Conservation (phyloP, 345 rosid genomes). For the Angophora floribunda region DNA sequence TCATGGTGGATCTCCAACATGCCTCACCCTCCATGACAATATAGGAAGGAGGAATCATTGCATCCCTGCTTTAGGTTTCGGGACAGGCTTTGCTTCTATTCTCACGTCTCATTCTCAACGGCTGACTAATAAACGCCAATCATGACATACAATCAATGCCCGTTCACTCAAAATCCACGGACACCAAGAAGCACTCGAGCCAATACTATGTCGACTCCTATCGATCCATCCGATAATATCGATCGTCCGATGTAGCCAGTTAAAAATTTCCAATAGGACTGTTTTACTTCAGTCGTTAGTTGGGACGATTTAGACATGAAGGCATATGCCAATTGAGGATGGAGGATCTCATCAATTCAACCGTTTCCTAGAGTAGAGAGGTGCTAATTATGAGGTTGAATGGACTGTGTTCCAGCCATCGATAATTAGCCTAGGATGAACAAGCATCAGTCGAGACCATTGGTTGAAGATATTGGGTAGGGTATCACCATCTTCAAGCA, state of each 20-base stretch:
- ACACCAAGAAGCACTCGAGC: not conserved
- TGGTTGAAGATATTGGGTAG: not conserved
- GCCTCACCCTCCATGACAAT: not conserved
- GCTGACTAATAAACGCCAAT: not conserved
- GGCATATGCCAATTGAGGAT: not conserved
- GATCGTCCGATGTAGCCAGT: not conserved
- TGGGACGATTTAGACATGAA: not conserved
- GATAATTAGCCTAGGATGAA: not conserved
- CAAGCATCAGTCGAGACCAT: not conserved
- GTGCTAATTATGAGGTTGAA: not conserved
- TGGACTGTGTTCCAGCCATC: not conserved
- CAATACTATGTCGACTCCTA: not conserved
- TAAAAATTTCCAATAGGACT: not conserved
- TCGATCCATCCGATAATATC: not conserved
- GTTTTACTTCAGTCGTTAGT: not conserved
- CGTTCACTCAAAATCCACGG: not conserved
- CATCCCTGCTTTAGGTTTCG: not conserved
- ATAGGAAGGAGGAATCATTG: not conserved
- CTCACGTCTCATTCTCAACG: not conserved
- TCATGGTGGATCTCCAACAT: not conserved
- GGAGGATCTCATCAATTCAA: not conserved
- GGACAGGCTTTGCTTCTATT: not conserved
- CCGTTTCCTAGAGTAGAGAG: not conserved
- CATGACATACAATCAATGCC: not conserved
- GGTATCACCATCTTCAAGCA: not conserved